phyloP scores from a whole-genome alignment of 768 basidiomycete genomes.

The Lentinula guzmanii region DNA sequence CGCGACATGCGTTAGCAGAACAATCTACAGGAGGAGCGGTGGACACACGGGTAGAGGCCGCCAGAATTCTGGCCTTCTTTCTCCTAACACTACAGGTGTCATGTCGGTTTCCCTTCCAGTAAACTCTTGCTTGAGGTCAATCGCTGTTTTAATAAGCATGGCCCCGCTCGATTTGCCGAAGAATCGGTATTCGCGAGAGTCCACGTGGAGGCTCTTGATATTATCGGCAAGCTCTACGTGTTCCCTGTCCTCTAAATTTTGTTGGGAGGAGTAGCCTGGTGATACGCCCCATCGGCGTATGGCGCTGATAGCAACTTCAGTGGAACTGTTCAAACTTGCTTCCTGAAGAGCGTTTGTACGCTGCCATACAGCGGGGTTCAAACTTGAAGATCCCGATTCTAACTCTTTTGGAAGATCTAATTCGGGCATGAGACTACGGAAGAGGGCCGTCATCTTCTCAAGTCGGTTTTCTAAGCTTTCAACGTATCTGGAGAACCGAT shows the following conservation, averaged over 20 bases:
- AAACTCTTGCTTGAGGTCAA: slow-evolving; percentile 55
- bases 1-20: not conserved
- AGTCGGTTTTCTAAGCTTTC: slow-evolving; percentile 56
- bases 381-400: slow-evolving; percentile 18
- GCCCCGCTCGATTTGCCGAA: slow-evolving; percentile 54
- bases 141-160: slow-evolving; percentile 42
- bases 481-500: slow-evolving; percentile 35
- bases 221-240: slow-evolving; percentile 28
- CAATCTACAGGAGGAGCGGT: not conserved
- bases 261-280: not conserved
- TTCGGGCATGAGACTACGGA: slow-evolving; percentile 46
- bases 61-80: slow-evolving; percentile 14
- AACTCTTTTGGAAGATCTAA: slow-evolving; percentile 56
- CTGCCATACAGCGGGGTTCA: slow-evolving; percentile 6
- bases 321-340: not conserved
- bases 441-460: slow-evolving; percentile 56
- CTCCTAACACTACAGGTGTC: slow-evolving; percentile 9
- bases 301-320: slow-evolving; percentile 15
- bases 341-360: not conserved
- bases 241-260: slow-evolving; percentile 28
- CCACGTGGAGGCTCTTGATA: slow-evolving; percentile 25
- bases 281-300: slow-evolving; percentile 20
- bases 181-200: slow-evolving; percentile 35
- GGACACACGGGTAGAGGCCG: slow-evolving; percentile 17
- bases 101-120: slow-evolving; percentile 28